Evolutionary conservation across 2,329 filamentous ascomycete species (phyloP), one percentile per base, ranked within the genome.

Genomic region (Metarhizium robertsii): DNA sequence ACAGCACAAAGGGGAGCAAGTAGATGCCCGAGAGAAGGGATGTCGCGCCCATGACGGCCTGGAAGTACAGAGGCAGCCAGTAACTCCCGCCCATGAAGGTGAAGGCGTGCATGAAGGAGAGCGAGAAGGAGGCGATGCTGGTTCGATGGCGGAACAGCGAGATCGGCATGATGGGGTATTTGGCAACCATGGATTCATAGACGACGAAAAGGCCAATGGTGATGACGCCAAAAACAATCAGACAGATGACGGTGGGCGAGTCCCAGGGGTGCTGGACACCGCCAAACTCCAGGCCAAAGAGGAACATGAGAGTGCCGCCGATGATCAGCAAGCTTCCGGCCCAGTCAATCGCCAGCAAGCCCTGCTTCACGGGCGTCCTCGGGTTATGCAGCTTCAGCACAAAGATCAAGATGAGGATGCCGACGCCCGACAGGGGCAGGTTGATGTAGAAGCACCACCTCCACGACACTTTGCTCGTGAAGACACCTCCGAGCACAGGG

Each of bases 21-120:
- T 90, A 90, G 51, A 92, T 83, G 52, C 90, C 90, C 1, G 84
- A 88, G 34, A 87, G 73, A 40, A 92, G 79, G 0, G 89, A 86
- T 0, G 79, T 77, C 2, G 83, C 83, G 52, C 86, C 79, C 47
- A 89, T 76, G 53, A 88, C 84, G 53, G 85, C 80, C 71, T 95
- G 90, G 71, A 91, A 92, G 74, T 95, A 96, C 2, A 95, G 78
- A 0, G 90, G 90, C 4, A 95, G 76, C 72, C 88, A 95, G 75
- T 92, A 95, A 59, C 81, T 83, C 34, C 81, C 83, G 0, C 86
- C 81, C 64, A 92, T 90, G 74, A 92, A 92, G 60, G 87, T 83
- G 61, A 86, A 80, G 48, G 86, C 86, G 67, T 95, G 89, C 59
- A 81, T 78, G 71, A 90, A 90, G 61, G 84, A 85, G 47, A 87